Evolutionary conservation across 768 basidiomycete genomes (phyloP), one percentile per base, ranked within the genome.

Genomic region (Pulveroboletus sp.): DNA sequence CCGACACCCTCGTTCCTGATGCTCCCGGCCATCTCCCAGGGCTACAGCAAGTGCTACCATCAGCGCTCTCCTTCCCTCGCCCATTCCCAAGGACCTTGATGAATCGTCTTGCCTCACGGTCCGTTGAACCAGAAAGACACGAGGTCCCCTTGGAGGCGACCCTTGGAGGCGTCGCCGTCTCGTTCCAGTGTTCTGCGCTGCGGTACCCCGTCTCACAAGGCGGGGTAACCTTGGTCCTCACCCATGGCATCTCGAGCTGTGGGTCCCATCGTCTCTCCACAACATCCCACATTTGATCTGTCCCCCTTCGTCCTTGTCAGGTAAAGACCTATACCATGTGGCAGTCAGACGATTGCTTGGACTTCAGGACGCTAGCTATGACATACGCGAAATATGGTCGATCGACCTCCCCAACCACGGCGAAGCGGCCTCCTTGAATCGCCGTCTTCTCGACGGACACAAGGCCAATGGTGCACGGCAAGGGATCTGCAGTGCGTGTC

Each of bases 361-460:
- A 28, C 49, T 52, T 41, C 42, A 42, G 10, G 38, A 50, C 17
- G 51, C 55, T 4, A 47, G 54, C 3, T 63, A 57, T 31, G 54
- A 47, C 26, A 59, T 70, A 17, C 57, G 60, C 3, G 69, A 70
- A 39, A 60, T 71, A 47, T 70, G 69, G 69, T 59, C 64, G 3
- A 52, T 71, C 3, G 69, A 71, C 44, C 58, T 69, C 47, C 71
- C 68, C 1, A 71, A 71, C 44, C 69, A 71, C 30, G 69, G 71
- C 6, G 61, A 72, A 43, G 55, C 70, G 9, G 69, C 69, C 12
- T 45, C 47, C 6, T 40, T 67, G n/a, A 71, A 71, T 41, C 66
- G 68, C 15, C 32, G 27, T 40, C 39, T 57, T 17, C 60, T 68
- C 27, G 57, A 66, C 21, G 50, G 56, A 37, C 43, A 58, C 39